These are phyloP conservation scores for Boletellus ananas DNA, from an alignment of 768 basidiomycete genomes.

Conservation along the genomic window DNA sequence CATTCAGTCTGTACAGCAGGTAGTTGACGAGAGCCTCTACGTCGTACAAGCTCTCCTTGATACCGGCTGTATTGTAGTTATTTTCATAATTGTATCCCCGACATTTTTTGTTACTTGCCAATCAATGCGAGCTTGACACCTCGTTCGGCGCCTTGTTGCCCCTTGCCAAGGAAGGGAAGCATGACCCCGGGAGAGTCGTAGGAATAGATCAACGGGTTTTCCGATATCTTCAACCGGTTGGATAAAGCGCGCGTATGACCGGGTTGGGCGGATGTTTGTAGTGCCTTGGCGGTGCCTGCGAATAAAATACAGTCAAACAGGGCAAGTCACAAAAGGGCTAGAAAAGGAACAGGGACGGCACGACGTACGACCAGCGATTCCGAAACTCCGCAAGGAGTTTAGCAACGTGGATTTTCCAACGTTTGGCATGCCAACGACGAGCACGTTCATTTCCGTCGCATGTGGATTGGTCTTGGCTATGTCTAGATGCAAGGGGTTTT, in stretches of 20 bases:
- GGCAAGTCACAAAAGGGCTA: not conserved
- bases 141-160: slow-evolving; percentile 81
- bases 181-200: slow-evolving; percentile 97
- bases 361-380: slow-evolving; percentile 79
- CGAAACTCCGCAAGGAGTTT: slow-evolving; percentile 83
- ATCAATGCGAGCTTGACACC: slow-evolving; percentile 92
- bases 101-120: slow-evolving; percentile 50
- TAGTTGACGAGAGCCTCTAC: slow-evolving; percentile 82
- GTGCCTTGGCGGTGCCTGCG: slow-evolving; percentile 78
- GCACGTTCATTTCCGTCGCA: slow-evolving; percentile 75
- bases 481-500: slow-evolving; percentile 37
- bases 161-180: slow-evolving; percentile 89
- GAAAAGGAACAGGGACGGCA: slow-evolving; percentile 1
- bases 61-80: slow-evolving; percentile 59
- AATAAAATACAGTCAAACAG: slow-evolving; percentile 3
- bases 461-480: slow-evolving; percentile 68
- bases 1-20: slow-evolving; percentile 79
- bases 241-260: slow-evolving; percentile 89
- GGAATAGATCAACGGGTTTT: slow-evolving; percentile 83
- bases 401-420: slow-evolving; percentile 95
- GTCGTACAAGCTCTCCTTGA: slow-evolving; percentile 91
- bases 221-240: slow-evolving; percentile 79
- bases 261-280: slow-evolving; percentile 84
- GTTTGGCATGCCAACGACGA: slow-evolving; percentile 98
- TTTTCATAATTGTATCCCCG: slow-evolving; percentile 3